Evolutionary conservation across 2,329 filamentous ascomycete genomes (phyloP).

Genomic region (Tolypocladium amazonense): DNA sequence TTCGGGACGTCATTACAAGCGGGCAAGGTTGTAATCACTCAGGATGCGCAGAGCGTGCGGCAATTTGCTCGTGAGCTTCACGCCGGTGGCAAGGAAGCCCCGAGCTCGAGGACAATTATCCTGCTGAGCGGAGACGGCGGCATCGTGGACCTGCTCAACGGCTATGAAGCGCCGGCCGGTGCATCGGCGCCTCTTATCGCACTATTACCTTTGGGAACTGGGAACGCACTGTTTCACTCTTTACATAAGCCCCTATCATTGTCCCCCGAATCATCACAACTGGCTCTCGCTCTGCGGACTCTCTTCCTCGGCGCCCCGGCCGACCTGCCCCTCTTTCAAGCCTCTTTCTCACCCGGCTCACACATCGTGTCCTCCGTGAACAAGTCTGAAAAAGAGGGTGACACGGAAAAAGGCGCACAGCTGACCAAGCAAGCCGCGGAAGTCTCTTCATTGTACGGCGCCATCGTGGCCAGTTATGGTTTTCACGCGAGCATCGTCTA

Average conservation of each 20-base stretch:
- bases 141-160: constrained; percentile 71
- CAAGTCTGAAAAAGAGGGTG: constrained; percentile 1
- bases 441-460: constrained; percentile 49
- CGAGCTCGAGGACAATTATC: constrained; percentile 45
- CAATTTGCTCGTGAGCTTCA: constrained; percentile 42
- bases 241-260: constrained; percentile 47
- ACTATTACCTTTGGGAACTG: constrained; percentile 52
- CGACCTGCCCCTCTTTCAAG: constrained; percentile 52
- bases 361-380: constrained; percentile 29
- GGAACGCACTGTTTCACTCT: constrained; percentile 55
- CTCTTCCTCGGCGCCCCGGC: constrained; percentile 46
- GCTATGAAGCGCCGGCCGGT: constrained; percentile 11
- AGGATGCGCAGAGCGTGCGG: constrained; percentile 50
- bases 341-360: constrained; percentile 49
- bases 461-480: constrained; percentile 82
- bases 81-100: constrained; percentile 15
- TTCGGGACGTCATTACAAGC: not conserved
- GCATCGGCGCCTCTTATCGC: constrained; percentile 31
- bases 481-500: constrained; percentile 83
- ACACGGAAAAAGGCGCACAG: constrained; percentile 2
- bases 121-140: constrained; percentile 85
- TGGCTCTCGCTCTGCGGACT: constrained; percentile 42
- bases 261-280: constrained; percentile 22
- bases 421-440: constrained; percentile 18
- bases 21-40: constrained; percentile 45